Conservation (phyloP, 106 monocot genomes). For the Alisma plantagoaquatica region DNA sequence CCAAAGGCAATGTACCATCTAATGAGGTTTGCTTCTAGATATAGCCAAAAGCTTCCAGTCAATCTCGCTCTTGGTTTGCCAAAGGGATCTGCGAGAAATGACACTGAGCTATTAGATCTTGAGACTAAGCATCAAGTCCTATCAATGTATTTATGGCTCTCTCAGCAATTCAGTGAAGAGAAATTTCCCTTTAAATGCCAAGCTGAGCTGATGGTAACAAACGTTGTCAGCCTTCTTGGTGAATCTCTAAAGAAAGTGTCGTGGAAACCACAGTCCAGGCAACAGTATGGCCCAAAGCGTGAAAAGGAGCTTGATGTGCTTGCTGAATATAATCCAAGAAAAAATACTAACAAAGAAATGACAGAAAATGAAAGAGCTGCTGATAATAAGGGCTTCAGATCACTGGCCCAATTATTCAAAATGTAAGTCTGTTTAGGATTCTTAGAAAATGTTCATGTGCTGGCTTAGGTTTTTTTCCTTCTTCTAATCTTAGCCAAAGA, state of each 20-base stretch:
- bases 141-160: slow-evolving; percentile 92
- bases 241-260: slow-evolving; percentile 58
- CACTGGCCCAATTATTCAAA: too few species aligned
- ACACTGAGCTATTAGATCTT: slow-evolving; percentile 83
- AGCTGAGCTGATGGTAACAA: slow-evolving; percentile 68
- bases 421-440: too few species aligned
- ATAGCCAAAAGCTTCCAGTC: slow-evolving; percentile 66
- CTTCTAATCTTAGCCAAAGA: too few species aligned
- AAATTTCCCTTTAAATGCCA: slow-evolving; percentile 67
- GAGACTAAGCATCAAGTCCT: slow-evolving; percentile 97
- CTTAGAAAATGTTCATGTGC: too few species aligned
- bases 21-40: slow-evolving; percentile 61
- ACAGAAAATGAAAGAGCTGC: too few species aligned
- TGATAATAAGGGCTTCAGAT: too few species aligned
- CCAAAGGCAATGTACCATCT: slow-evolving; percentile 97
- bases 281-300: too few species aligned
- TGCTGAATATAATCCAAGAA: too few species aligned
- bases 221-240: slow-evolving; percentile 76
- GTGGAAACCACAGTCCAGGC: slow-evolving; percentile 87
- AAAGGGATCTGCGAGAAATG: slow-evolving; percentile 63
- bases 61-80: slow-evolving; percentile 82
- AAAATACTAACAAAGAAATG: too few species aligned
- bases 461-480: too few species aligned
- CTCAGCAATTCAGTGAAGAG: slow-evolving; percentile 76
- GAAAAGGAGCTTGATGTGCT: too few species aligned